Evolutionary conservation across 176 grass and related monocot species (phyloP), one percentile per base, ranked within the genome.

Genomic region (Triticum turgidum): DNA sequence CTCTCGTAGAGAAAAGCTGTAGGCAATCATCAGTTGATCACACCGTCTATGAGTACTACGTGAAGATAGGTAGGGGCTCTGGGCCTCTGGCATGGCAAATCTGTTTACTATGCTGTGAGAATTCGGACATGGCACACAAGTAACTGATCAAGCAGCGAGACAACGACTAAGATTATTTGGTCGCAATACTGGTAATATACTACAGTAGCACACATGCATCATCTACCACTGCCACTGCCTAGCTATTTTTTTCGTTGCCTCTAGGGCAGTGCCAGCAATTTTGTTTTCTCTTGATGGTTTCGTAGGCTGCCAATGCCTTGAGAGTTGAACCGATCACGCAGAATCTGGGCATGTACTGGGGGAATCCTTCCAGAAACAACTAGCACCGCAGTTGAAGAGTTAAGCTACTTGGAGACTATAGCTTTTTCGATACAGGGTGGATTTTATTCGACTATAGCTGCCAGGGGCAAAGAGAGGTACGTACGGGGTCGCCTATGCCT

Each of bases 321-420:
- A 24, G 35, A 73, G 84, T 67, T 61, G 82, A 80, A 80, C 25
- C 14, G 21, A 87, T 87, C 67, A 15, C 32, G 41, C 45, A 20
- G 66, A 73, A 83, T 64, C 65, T 73, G 80, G 73, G 37, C 41
- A 32, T 70, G 69, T 38, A 54, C 3, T 1, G 14, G 38, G 38
- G 61, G 79, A 86, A 83, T 66, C 73, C 84, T 74, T 87, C 75
- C 18, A 15, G 75, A 87, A 80, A 87, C 7, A 17, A 32, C 88
- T 61, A 83, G 52, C 65, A 18, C 39, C 24, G 82, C n/a, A 21
- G 12, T 79, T 65, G 65, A 73, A 59, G 59, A 51, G 51, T 38
- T 72, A 34, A 41, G 49, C 69, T 45, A 69, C 14, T 15, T 21
- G 54, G 22, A 29, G 61, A 12, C 4, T 59, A 41, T 8, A 77